Evolutionary conservation across 2,329 filamentous ascomycete species (phyloP), one percentile per base, ranked within the genome.

Genomic region (Sporothrix variecibatus): DNA sequence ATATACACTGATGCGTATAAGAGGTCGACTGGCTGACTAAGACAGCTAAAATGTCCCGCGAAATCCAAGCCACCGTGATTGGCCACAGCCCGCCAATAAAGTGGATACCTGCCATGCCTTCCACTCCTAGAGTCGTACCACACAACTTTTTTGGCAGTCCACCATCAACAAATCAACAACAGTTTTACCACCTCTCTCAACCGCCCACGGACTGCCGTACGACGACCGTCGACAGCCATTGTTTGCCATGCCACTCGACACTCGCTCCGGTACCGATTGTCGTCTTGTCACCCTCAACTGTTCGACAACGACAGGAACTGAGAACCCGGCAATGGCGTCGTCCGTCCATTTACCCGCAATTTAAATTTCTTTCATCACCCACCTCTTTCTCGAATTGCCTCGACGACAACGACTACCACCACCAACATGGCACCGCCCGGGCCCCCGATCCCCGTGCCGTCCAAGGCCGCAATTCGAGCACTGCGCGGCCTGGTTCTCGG

Each of bases 401-500:
- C 40, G 69, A 64, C n/a, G 12, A 56, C 51, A 3, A 12, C 3
- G 2, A 56, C 71, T 8, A 34, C 67, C 2, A n/a, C 46, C n/a
- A 8, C 60, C 31, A 40, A 40, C 46, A 71, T 77, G 77, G 73
- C 76, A 81, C 82, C 80, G 71, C 28, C 76, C 26, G 74, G 69
- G 20, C 77, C 82, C 53, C 81, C 81, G 73, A 79, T 84, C 53
- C 83, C 83, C 75, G 82, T 85, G 67, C 84, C 84, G 72, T 85
- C 84, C 74, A 84, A 84, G 80, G 82, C 82, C 73, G 84, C 84
- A 76, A 78, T 86, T 77, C 84, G 83, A 78, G 81, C 83, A 34
- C 81, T 86, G 69, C 83, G 84, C 51, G 82, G 83, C 43, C 81
- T 86, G 65, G 82, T 84, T 40, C 77, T 85, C 11, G 85, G 85